phyloP scores from a whole-genome alignment of 2,329 filamentous ascomycete species.

The Diaporthe amygdali region DNA sequence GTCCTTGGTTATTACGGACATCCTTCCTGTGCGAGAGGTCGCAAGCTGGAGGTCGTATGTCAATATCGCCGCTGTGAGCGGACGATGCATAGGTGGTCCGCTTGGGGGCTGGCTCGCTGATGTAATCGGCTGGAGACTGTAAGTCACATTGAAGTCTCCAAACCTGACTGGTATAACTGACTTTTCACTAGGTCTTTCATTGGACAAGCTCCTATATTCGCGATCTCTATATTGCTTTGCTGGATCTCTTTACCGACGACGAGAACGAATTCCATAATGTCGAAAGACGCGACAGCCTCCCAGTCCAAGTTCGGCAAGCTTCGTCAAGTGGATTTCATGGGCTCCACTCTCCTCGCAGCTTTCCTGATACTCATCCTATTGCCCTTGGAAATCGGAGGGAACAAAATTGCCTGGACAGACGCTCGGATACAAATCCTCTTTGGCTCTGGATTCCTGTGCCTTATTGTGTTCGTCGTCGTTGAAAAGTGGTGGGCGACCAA shows the following conservation, averaged over 20 bases:
- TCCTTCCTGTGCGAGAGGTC: constrained; percentile 57
- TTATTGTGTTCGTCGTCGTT: constrained; percentile 38
- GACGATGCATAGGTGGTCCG: constrained; percentile 57
- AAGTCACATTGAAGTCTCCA: constrained; percentile 23
- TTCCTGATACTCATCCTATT: constrained; percentile 43
- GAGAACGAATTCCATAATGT: background rate
- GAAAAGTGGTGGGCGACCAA: constrained; percentile 50
- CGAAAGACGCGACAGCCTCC: constrained; percentile 20
- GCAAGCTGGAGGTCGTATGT: constrained; percentile 59
- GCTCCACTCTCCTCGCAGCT: constrained; percentile 50
- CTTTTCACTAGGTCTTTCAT: constrained; percentile 54
- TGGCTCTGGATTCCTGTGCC: constrained; percentile 31
- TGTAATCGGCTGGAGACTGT: constrained; percentile 71
- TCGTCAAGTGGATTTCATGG: constrained; percentile 63
- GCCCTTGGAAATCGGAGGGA: constrained; percentile 46
- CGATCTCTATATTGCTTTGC: constrained; percentile 50
- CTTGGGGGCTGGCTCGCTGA: constrained; percentile 67
- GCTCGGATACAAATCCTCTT: constrained; percentile 40
- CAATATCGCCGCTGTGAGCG: constrained; percentile 56
- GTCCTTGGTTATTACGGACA: constrained; percentile 57
- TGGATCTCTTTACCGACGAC: constrained; percentile 40
- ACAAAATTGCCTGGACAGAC: constrained; percentile 43
- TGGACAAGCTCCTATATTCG: constrained; percentile 60
- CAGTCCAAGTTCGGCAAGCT: constrained; percentile 40
- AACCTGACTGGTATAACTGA: background rate